Evolutionary conservation across 805 yeast species (phyloP), one percentile per base, ranked within the genome.

Genomic region (Cyberlindnera veronae): DNA sequence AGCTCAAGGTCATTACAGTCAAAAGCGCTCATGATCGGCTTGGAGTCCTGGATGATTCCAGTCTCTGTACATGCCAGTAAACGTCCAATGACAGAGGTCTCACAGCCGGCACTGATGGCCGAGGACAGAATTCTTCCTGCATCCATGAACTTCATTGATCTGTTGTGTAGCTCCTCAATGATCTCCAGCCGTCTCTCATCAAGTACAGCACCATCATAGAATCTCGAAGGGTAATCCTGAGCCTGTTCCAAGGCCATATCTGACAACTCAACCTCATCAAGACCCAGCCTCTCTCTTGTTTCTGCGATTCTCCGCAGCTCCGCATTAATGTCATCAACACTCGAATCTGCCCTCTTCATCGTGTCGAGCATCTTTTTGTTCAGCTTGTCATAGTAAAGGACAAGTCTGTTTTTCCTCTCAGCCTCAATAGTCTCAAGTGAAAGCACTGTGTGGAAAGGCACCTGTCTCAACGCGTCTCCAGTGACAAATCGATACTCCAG

Each of bases 361-460:
- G 41, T 34, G 15, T 45, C 53, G 26, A 45, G 13, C 20, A 51
- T 21, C 29, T 24, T 46, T 45, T 47, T 45, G 29, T 47, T 53
- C 29, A 45, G 34, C 16, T 40, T 41, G 29, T 46, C 52, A n/a
- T 34, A 32, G 19, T 44, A 40, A 18, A 34, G 21, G 1, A 46
- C 45, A 16, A 39, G 16, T 20, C 59, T 48, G 32, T 48, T 42
- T 30, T 37, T 42, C 12, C 29, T 36, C 35, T 51, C 56, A 8
- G 49, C 38, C 10, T 36, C 13, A 14, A 46, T 48, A 17, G 39
- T 28, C 21, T 31, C 31, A 22, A 45, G 4, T 28, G 54, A 50
- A 37, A 53, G 22, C 16, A 71, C 50, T 41, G 62, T 46, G 48
- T 53, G 55, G 36, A 52, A 35, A 8, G 49, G 38, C 8, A 54